These are phyloP conservation scores for Xylaria sp. DNA, from an alignment of 2,329 filamentous ascomycete species.

Conservation along the genomic window DNA sequence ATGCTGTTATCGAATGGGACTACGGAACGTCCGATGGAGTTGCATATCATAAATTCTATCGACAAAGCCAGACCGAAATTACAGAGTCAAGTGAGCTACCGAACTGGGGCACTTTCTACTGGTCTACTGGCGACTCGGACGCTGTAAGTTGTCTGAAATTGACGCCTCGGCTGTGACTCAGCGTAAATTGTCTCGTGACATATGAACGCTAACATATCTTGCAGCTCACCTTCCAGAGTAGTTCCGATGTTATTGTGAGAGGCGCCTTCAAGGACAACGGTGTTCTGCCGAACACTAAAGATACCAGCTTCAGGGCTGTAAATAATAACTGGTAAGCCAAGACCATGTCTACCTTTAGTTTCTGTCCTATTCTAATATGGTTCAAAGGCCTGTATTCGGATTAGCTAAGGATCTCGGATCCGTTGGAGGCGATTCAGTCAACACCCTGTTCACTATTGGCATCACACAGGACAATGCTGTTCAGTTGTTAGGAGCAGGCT, in stretches of 20 bases:
- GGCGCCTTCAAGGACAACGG: slow-evolving; percentile 72
- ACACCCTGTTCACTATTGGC: slow-evolving; percentile 77
- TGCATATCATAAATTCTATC: slow-evolving; percentile 72
- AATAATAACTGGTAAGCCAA: slow-evolving; percentile 64
- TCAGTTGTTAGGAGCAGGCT: slow-evolving; percentile 75
- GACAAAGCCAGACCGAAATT: slow-evolving; percentile 70
- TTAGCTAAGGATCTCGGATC: slow-evolving; percentile 71
- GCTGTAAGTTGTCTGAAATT: slow-evolving; percentile 51
- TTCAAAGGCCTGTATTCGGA: slow-evolving; percentile 77
- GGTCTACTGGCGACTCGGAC: slow-evolving; percentile 69
- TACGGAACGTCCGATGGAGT: slow-evolving; percentile 62
- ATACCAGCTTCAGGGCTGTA: slow-evolving; percentile 72
- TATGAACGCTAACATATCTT: slow-evolving; percentile 29
- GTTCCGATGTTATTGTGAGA: slow-evolving; percentile 72
- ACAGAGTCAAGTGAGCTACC: slow-evolving; percentile 75
- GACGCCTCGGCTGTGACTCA: neutral
- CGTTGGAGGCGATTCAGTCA: slow-evolving; percentile 51
- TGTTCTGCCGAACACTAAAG: slow-evolving; percentile 70
- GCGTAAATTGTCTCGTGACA: neutral
- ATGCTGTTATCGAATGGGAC: slow-evolving; percentile 69
- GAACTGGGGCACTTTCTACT: slow-evolving; percentile 81
- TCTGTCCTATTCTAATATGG: slow-evolving; percentile 18
- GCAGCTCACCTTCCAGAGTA: slow-evolving; percentile 75
- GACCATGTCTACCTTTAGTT: neutral
- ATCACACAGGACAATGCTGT: slow-evolving; percentile 81